Evolutionary conservation across 352 stramenopile genomes (phyloP).

Genomic region (Globisporangium okanoganense): DNA sequence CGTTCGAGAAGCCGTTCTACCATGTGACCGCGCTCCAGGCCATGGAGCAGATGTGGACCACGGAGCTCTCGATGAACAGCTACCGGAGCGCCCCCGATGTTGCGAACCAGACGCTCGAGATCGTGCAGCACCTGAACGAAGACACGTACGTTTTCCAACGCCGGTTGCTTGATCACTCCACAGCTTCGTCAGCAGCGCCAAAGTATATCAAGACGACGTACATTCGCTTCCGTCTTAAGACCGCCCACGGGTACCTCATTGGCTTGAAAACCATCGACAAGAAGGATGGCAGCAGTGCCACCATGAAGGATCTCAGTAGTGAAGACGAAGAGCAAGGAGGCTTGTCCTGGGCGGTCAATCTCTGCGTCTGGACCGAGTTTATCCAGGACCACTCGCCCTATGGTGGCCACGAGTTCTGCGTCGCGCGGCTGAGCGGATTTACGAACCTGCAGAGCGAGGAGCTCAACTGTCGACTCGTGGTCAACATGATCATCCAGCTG

Average conservation of each 20-base stretch:
- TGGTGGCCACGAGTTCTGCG: conserved; percentile 18
- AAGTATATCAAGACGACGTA: conserved; percentile 32
- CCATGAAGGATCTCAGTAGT: too few relatives aligned
- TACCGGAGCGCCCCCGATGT: conserved; percentile 36
- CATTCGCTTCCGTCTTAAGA: conserved; percentile 45
- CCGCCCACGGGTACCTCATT: conserved; percentile 33
- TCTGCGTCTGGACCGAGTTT: conserved; percentile 14
- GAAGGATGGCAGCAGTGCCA: not conserved
- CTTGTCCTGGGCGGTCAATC: conserved; percentile 1
- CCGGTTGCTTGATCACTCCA: conserved; percentile 30
- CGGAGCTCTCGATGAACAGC: conserved; percentile 36
- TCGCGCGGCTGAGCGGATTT: conserved; percentile 12
- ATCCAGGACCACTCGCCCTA: not conserved
- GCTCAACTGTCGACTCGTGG: conserved; percentile 25
- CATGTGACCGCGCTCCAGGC: conserved; percentile 30
- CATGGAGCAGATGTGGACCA: conserved; percentile 39
- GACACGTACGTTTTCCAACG: conserved; percentile 49
- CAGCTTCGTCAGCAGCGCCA: not conserved
- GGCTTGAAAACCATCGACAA: conserved; percentile 29
- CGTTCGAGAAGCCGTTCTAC: conserved; percentile 43
- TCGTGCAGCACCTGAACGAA: conserved; percentile 49
- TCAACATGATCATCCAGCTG: conserved; percentile 58
- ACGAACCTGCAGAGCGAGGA: conserved; percentile 12
- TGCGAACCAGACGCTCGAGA: conserved; percentile 29
- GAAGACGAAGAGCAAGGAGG: conserved; percentile 13